Evolutionary conservation across 352 stramenopile species (phyloP).

Genomic region (Globisporangium radiosum): DNA sequence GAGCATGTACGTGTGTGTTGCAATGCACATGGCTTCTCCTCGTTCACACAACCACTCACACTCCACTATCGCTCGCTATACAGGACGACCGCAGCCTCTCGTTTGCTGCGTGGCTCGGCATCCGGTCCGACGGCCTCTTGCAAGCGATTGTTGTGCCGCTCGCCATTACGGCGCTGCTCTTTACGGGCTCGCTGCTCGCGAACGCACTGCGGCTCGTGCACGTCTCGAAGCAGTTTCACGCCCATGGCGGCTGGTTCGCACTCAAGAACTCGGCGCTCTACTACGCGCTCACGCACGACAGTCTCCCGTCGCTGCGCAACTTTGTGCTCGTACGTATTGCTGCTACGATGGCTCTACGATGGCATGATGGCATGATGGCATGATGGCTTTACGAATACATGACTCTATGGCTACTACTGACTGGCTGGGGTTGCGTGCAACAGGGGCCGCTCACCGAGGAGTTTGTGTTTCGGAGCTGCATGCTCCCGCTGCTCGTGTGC

Average conservation of each 20-base stretch:
- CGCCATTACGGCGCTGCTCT: constrained; percentile 64
- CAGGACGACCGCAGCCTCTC: constrained; percentile 75
- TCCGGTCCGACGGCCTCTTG: constrained; percentile 56
- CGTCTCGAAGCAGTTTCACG: constrained; percentile 70
- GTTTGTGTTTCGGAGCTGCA: constrained; percentile 94
- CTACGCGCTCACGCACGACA: constrained; percentile 67
- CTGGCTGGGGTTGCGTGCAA: constrained; percentile 6
- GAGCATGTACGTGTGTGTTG: constrained; percentile 45
- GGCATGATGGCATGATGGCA: too few species aligned
- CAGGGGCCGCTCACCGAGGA: constrained; percentile 92
- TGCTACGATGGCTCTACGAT: not conserved
- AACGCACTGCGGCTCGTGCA: constrained; percentile 73
- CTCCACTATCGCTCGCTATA: not conserved
- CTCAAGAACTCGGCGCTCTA: constrained; percentile 82
- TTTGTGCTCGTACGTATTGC: constrained; percentile 56
- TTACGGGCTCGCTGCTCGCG: constrained; percentile 66
- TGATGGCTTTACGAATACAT: too few species aligned
- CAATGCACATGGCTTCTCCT: not conserved
- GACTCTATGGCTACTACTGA: not conserved
- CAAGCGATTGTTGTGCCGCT: constrained; percentile 57
- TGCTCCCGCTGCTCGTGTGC: constrained; percentile 88
- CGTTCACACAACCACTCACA: not conserved
- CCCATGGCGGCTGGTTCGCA: constrained; percentile 64
- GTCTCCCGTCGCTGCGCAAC: constrained; percentile 72
- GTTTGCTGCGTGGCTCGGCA: constrained; percentile 80